Percentiles rank a stretch among this genome's conserved stretches.
Conservation (phyloP, 768 basidiomycete species). For the Tulasnella sp. region DNA sequence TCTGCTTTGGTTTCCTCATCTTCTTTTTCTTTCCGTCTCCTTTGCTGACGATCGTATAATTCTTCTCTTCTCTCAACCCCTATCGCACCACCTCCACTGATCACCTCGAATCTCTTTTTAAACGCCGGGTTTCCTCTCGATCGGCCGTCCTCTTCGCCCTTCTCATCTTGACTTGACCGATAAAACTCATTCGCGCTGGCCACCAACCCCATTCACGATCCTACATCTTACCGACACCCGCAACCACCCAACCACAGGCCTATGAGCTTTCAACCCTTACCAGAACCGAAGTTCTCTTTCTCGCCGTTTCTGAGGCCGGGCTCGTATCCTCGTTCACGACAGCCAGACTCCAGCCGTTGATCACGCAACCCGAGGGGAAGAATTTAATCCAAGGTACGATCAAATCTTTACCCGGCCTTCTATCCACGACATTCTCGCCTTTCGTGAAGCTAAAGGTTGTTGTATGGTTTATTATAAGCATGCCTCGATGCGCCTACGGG, state of each 20-base stretch:
- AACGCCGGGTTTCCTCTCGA: no score
- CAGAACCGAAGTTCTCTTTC: constrained; percentile 90
- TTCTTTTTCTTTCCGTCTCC: not conserved
- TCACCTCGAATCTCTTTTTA: no score
- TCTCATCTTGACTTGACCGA: no score
- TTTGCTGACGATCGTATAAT: not conserved
- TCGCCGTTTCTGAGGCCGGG: constrained; percentile 98
- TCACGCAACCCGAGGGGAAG: constrained; percentile 95
- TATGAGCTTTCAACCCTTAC: constrained; percentile 97
- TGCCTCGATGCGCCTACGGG: constrained; percentile 1
- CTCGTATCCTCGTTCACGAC: constrained; percentile 99
- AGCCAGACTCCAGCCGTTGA: constrained; percentile 94
- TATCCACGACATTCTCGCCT: no score
- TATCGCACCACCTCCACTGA: not conserved
- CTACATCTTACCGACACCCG: not conserved
- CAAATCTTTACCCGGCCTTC: no score
- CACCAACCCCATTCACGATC: not conserved
- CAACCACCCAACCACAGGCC: constrained; percentile 42
- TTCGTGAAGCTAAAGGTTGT: not conserved
- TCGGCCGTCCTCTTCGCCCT: no score
- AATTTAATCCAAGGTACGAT: constrained; percentile 84
- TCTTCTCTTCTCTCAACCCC: not conserved
- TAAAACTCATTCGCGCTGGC: not conserved
- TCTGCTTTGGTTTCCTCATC: not conserved
- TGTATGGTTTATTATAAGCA: not conserved